Percentiles rank a stretch among this genome's conserved stretches.
These are phyloP conservation scores for Botrytis deweyae DNA, from an alignment of 2,329 filamentous ascomycete genomes.

Conservation along the genomic window DNA sequence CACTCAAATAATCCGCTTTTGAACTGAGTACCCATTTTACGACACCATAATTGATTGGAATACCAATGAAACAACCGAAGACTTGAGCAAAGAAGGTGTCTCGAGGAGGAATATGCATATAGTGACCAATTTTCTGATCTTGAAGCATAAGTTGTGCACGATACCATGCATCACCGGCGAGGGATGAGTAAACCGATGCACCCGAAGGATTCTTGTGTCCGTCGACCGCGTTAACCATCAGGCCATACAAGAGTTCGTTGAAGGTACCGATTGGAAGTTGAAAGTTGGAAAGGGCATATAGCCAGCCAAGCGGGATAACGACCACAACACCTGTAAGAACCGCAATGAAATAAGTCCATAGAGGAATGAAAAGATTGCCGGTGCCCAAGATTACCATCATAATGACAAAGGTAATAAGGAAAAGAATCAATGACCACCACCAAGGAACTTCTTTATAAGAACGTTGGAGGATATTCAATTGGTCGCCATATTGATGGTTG, in stretches of 20 bases:
- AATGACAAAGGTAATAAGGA: slow-evolving; percentile 48
- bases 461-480: slow-evolving; percentile 58
- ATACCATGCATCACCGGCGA: slow-evolving; percentile 63
- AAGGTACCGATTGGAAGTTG: slow-evolving; percentile 55
- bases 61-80: slow-evolving; percentile 56
- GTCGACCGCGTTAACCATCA: slow-evolving; percentile 54
- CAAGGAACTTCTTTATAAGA: slow-evolving; percentile 57
- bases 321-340: slow-evolving; percentile 54
- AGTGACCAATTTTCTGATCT: slow-evolving; percentile 64
- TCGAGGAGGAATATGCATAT: slow-evolving; percentile 60
- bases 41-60: slow-evolving; percentile 61
- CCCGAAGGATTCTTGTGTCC: slow-evolving; percentile 57
- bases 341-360: slow-evolving; percentile 60
- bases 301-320: slow-evolving; percentile 57
- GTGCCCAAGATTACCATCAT: slow-evolving; percentile 52
- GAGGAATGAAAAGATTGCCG: slow-evolving; percentile 56
- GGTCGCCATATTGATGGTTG: slow-evolving; percentile 57
- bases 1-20: slow-evolving; percentile 56
- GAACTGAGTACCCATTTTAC: slow-evolving; percentile 59
- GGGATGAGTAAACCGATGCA: slow-evolving; percentile 56
- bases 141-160: slow-evolving; percentile 57
- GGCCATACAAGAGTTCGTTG: slow-evolving; percentile 60
- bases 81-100: slow-evolving; percentile 61
- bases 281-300: slow-evolving; percentile 59
- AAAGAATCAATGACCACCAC: slow-evolving; percentile 57